Percentiles rank a stretch among this genome's conserved stretches.
Evolutionary conservation across 352 stramenopile genomes (phyloP).

Genomic region (Phytophthora multivora): DNA sequence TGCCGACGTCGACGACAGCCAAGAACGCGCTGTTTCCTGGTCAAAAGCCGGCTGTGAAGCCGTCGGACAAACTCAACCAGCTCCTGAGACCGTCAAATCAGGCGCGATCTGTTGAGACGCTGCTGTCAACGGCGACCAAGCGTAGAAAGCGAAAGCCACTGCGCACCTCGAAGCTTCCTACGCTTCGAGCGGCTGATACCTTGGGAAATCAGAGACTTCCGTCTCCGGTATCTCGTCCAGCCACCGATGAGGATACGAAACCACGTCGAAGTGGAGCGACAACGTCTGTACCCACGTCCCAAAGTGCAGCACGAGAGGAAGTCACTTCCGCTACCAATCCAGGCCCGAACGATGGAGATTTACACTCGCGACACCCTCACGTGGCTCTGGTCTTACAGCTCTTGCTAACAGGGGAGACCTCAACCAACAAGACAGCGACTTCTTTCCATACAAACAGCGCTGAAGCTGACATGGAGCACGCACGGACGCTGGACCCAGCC

Average conservation of each 20-base stretch:
- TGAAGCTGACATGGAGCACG: conserved; percentile 37
- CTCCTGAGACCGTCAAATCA: conserved; percentile 14
- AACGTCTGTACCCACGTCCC: not conserved
- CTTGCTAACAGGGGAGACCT: conserved; percentile 18
- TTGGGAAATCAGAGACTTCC: conserved; percentile 12
- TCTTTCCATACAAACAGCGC: conserved; percentile 21
- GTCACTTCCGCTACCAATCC: not conserved
- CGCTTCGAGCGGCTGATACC: not conserved
- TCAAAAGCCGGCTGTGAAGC: conserved; percentile 1
- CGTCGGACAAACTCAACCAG: conserved; percentile 24
- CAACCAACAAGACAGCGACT: conserved; percentile 1
- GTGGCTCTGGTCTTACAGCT: conserved; percentile 48
- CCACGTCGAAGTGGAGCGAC: conserved; percentile 21
- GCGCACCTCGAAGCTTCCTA: conserved; percentile 15
- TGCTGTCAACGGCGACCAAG: not conserved
- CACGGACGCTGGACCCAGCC: conserved; percentile 16
- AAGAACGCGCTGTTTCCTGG: not conserved
- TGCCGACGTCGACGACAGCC: not conserved
- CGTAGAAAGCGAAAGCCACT: conserved; percentile 21
- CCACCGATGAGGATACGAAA: not conserved
- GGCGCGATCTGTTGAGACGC: not conserved
- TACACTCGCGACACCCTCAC: conserved; percentile 48
- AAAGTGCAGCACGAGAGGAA: conserved; percentile 19
- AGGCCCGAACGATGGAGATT: conserved; percentile 26
- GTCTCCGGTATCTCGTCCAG: not conserved